A percentile compares a stretch with the other conserved stretches of the same genome.
Conservation (phyloP, 2,329 filamentous ascomycete genomes). For the Trichophyton mentagrophytes region DNA sequence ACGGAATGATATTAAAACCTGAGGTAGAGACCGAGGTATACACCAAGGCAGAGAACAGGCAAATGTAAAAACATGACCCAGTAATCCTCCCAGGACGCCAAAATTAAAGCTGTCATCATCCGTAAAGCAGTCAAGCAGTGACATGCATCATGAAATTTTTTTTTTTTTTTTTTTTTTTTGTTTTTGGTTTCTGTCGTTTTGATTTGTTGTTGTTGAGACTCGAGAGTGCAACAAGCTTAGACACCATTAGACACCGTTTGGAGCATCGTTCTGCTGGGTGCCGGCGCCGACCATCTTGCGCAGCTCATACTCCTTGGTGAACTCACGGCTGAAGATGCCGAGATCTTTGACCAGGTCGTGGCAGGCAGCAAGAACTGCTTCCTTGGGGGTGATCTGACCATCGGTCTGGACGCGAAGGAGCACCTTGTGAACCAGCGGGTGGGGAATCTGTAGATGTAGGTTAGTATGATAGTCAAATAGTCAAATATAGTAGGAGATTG, state of each 20-base stretch:
- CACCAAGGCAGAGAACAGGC: background rate
- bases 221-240: background rate
- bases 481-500: constrained; percentile 21
- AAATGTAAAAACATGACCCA: background rate
- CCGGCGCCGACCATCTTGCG: constrained; percentile 63
- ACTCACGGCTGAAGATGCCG: constrained; percentile 67
- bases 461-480: constrained; percentile 13
- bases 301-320: constrained; percentile 83
- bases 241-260: constrained; percentile 11
- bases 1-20: too few relatives aligned
- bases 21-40: background rate
- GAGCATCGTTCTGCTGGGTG: constrained; percentile 37
- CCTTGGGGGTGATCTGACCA: constrained; percentile 74
- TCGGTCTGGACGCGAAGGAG: constrained; percentile 83
- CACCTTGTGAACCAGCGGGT: constrained; percentile 41
- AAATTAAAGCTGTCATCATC: background rate
- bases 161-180: background rate
- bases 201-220: background rate
- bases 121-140: background rate
- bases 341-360: constrained; percentile 72
- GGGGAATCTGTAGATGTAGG: constrained; percentile 25
- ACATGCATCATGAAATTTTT: background rate
- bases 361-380: constrained; percentile 69
- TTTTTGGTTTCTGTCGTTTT: too few relatives aligned
- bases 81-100: background rate